Evolutionary conservation across 2,329 filamentous ascomycete species (phyloP).

Genomic region (Colletotrichum tofieldiae): DNA sequence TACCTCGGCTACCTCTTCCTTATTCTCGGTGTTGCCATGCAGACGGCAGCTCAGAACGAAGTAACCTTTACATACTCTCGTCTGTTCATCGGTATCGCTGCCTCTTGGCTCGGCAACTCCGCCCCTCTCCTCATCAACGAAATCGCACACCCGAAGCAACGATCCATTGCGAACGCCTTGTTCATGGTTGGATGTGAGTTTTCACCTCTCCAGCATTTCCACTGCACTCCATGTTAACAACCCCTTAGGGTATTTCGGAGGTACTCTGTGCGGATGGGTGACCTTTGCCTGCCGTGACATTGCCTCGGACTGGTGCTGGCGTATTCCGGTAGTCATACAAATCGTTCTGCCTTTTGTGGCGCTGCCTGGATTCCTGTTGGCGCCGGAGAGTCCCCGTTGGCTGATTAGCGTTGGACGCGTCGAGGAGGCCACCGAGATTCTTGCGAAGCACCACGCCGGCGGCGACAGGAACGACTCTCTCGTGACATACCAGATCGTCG

Average conservation of each 20-base stretch:
- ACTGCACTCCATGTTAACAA: background rate
- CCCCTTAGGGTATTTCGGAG: conserved; percentile 54
- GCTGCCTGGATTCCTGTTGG: conserved; percentile 48
- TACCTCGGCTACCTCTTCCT: conserved; percentile 33
- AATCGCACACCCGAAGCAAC: conserved; percentile 52
- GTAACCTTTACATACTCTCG: conserved; percentile 53
- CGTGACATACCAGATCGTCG: conserved; percentile 50
- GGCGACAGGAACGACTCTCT: conserved; percentile 58
- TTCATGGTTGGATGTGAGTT: conserved; percentile 29
- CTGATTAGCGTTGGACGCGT: conserved; percentile 49
- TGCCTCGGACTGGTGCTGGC: conserved; percentile 33
- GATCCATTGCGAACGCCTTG: conserved; percentile 34
- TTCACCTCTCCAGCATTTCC: background rate
- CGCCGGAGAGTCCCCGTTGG: conserved; percentile 51
- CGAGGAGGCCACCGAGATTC: conserved; percentile 54
- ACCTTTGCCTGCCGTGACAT: conserved; percentile 36
- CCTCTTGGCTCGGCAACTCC: conserved; percentile 48
- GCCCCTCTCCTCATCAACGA: conserved; percentile 55
- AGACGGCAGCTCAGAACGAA: conserved; percentile 46
- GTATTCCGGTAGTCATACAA: conserved; percentile 56
- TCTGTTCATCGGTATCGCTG: conserved; percentile 53
- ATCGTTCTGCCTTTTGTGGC: conserved; percentile 58
- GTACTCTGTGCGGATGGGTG: conserved; percentile 55
- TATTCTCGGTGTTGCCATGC: conserved; percentile 45
- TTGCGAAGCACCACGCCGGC: conserved; percentile 59